Evolutionary conservation across 1,284 basidiomycete genomes (phyloP).

Genomic region (Ceratobasidium sp.): DNA sequence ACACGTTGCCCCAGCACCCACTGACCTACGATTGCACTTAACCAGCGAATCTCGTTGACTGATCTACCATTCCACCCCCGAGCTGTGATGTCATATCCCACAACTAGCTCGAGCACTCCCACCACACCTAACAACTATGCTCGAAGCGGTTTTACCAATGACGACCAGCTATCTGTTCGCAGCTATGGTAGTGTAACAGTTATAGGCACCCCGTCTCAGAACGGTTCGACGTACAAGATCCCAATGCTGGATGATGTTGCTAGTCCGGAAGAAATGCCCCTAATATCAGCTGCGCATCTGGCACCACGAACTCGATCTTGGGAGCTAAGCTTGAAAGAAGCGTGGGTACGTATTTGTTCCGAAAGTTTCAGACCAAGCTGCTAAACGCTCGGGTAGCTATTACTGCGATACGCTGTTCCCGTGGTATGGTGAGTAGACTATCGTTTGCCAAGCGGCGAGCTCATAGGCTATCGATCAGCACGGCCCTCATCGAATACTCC

Average conservation of each 20-base stretch:
- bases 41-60: background rate
- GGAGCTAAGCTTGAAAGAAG: slow-evolving; percentile 2
- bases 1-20: slow-evolving; percentile 25
- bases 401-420: slow-evolving; percentile 75
- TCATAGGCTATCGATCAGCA: slow-evolving; percentile 59
- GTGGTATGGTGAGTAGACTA: slow-evolving; percentile 68
- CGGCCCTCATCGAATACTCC: slow-evolving; percentile 80
- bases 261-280: background rate
- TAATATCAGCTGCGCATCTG: background rate
- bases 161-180: slow-evolving; percentile 6
- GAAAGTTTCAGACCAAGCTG: background rate
- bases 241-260: background rate
- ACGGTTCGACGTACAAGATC: slow-evolving; percentile 9
- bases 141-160: slow-evolving; percentile 1
- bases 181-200: slow-evolving; percentile 20
- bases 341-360: slow-evolving; percentile 2
- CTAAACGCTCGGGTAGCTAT: slow-evolving; percentile 56
- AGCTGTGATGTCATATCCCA: background rate
- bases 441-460: slow-evolving; percentile 1
- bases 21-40: background rate
- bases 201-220: background rate
- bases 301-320: background rate
- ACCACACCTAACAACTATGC: background rate
- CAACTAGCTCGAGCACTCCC: background rate
- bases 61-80: background rate